Evolutionary conservation across 2,329 filamentous ascomycete genomes (phyloP), one percentile per base, ranked within the genome.

Genomic region (Arthrobotrys musiformis): DNA sequence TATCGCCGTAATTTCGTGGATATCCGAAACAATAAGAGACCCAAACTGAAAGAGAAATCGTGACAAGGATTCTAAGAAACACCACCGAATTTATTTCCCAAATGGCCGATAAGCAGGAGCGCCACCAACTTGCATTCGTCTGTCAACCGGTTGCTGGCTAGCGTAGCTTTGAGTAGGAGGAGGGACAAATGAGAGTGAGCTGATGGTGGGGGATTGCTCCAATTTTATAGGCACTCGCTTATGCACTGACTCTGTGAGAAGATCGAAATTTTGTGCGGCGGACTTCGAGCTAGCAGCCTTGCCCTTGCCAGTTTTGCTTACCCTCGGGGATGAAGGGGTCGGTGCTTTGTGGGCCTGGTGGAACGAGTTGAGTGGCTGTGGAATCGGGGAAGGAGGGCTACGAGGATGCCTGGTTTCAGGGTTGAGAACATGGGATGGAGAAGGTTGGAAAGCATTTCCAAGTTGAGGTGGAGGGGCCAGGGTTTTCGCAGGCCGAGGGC

Each of bases 221-320:
- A 76, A 40, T 46, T 76, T 76, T 30, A 76, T 76, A 33, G 72
- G 64, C 33, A 76, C 72, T n/a, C 70, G 70, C 35, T 75, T 75
- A n/a, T 48, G 44, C 7, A 46, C 54, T 33, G 70, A 56, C 35
- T 75, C 70, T 13, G 46, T 52, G 22, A 75, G 28, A n/a, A 42
- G 17, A 11, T 69, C 70, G 48, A 56, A 70, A 40, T 33, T 56
- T 22, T 76, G 72, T 28, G 60, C 13, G n/a, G 56, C 22, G 9
- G 63, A 13, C 28, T 76, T 75, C 2, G 58, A 63, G 30, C 28
- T 61, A 19, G 70, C 62, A 22, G 56, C 37, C 28, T 70, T 76
- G 48, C 46, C 37, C 42, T 76, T 76, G 22, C 54, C 42, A 8
- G 56, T n/a, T 26, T 76, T 73, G 61, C 13, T 70, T 37, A 76